Conservation (phyloP, 805 yeast genomes). For the Diddensiella transvaalensis region DNA sequence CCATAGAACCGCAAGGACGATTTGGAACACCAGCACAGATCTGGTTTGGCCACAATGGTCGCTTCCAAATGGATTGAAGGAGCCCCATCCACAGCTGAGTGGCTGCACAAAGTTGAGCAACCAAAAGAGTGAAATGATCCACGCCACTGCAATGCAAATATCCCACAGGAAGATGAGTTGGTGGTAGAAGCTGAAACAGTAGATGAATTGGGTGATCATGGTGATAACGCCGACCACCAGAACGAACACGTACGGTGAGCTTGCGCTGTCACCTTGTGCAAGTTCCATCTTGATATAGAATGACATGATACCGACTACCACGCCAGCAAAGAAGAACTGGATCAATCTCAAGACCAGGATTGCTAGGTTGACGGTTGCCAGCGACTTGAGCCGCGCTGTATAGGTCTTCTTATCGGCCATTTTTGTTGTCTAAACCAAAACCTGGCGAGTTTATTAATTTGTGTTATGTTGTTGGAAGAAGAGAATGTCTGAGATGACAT, state of each 20-base stretch:
- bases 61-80: conserved; percentile 30
- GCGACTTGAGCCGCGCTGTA: conserved; percentile 18
- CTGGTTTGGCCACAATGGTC: conserved; percentile 27
- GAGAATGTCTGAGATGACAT: too few relatives aligned
- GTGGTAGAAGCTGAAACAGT: conserved; percentile 27
- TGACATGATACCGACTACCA: conserved; percentile 28
- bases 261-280: conserved; percentile 18
- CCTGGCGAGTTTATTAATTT: too few relatives aligned
- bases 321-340: conserved; percentile 31
- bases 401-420: conserved; percentile 1
- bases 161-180: conserved; percentile 27
- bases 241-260: conserved; percentile 27
- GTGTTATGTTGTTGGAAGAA: too few relatives aligned
- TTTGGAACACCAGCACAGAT: conserved; percentile 26
- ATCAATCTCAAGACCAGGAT: conserved; percentile 26
- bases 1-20: conserved; percentile 28
- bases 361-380: conserved; percentile 28
- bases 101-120: conserved; percentile 24
- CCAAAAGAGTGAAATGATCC: conserved; percentile 14
- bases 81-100: conserved; percentile 24
- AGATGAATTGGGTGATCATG: conserved; percentile 28
- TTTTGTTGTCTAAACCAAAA: too few relatives aligned
- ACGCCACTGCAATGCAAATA: conserved; percentile 22
- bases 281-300: conserved; percentile 23
- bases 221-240: conserved; percentile 26